Percentiles rank a stretch among this genome's conserved stretches.
These are phyloP conservation scores for Dichotomocladium elegans DNA, from an alignment of 371 early-diverging fungal genomes.

Conservation along the genomic window DNA sequence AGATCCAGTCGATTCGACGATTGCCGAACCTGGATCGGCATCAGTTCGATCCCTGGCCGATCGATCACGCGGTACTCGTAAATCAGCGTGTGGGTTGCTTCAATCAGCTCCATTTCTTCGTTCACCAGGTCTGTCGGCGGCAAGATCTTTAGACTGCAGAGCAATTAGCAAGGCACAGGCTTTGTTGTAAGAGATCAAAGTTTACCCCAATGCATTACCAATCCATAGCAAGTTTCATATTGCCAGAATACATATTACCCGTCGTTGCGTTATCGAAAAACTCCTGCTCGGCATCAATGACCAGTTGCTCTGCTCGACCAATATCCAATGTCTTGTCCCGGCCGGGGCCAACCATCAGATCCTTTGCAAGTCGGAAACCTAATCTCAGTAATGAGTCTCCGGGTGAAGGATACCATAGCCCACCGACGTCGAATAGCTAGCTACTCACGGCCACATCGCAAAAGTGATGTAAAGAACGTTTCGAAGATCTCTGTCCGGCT, in stretches of 20 bases:
- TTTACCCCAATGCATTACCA: conserved; percentile 60
- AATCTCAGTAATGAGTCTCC: background rate
- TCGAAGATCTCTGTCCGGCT: conserved; percentile 57
- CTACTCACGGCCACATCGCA: conserved; percentile 68
- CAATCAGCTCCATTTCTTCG: conserved; percentile 65
- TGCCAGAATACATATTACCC: conserved; percentile 63
- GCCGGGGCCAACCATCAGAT: conserved; percentile 52
- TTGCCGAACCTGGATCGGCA: conserved; percentile 76
- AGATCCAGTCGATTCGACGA: conserved; percentile 61
- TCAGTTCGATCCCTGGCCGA: conserved; percentile 51
- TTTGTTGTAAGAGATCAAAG: background rate
- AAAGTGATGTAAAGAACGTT: conserved; percentile 62
- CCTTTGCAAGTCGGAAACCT: conserved; percentile 66
- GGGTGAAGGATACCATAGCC: background rate
- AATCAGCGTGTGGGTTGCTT: conserved; percentile 67
- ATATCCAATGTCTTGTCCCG: conserved; percentile 46
- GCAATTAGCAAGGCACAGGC: background rate
- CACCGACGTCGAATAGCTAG: no score
- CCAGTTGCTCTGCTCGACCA: conserved; percentile 56
- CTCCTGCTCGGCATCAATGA: conserved; percentile 69
- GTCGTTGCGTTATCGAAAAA: conserved; percentile 76
- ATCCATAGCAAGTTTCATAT: conserved; percentile 71
- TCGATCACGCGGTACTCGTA: conserved; percentile 53
- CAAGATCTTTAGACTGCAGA: conserved; percentile 56
- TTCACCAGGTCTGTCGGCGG: conserved; percentile 61